Conservation (phyloP, 768 basidiomycete genomes). For the Phylloporus rhodoxanthus region DNA sequence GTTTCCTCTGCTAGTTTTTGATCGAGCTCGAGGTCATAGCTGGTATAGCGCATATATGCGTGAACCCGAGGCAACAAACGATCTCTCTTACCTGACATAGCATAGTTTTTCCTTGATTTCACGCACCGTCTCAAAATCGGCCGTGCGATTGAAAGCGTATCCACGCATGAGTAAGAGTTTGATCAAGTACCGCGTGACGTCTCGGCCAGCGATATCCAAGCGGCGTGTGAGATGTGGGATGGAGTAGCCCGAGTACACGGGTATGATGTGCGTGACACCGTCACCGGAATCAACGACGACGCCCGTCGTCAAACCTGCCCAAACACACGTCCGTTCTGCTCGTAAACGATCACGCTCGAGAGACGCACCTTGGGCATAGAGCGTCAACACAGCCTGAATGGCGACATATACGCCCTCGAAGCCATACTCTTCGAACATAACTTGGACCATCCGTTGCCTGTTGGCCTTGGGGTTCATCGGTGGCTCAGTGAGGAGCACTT, state of each 20-base stretch:
- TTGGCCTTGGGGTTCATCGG: slow-evolving; percentile 98
- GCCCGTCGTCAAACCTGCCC: slow-evolving; percentile 87
- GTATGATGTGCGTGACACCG: slow-evolving; percentile 98
- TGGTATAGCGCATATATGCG: slow-evolving; percentile 25
- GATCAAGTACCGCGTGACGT: slow-evolving; percentile 98
- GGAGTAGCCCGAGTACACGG: slow-evolving; percentile 95
- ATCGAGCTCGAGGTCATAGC: slow-evolving; percentile 96
- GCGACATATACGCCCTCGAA: slow-evolving; percentile 96
- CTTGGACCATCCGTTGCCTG: slow-evolving; percentile 88
- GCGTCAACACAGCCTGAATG: slow-evolving; percentile 95
- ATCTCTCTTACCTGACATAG: slow-evolving; percentile 74
- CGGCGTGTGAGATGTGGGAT: slow-evolving; percentile 92
- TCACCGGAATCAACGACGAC: slow-evolving; percentile 99
- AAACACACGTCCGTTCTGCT: background rate
- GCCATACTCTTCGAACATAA: slow-evolving; percentile 99
- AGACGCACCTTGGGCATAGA: slow-evolving; percentile 92
- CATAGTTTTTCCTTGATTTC: slow-evolving; percentile 99
- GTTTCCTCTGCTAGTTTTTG: slow-evolving; percentile 92
- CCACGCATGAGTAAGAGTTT: slow-evolving; percentile 99
- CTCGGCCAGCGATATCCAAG: slow-evolving; percentile 95
- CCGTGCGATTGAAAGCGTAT: slow-evolving; percentile 99
- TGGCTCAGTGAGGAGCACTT: slow-evolving; percentile 93
- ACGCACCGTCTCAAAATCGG: slow-evolving; percentile 97
- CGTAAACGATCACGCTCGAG: background rate
- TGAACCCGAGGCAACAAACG: background rate